phyloP scores from a whole-genome alignment of 352 stramenopile genomes.

The Pythium phragmiticola region DNA sequence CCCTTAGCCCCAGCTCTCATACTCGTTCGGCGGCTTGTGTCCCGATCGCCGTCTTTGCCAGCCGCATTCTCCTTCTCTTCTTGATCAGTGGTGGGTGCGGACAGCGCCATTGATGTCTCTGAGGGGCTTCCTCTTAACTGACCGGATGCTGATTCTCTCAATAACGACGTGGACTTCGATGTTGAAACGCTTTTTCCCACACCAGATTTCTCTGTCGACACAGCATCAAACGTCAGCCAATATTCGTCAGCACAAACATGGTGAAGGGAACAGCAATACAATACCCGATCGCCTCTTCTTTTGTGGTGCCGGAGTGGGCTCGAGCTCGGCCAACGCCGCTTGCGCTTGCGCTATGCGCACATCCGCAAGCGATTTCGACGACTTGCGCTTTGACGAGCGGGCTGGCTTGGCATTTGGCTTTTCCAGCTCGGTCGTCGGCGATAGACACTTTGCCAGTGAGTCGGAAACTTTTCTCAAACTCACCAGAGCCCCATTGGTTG shows the following conservation, averaged over 20 bases:
- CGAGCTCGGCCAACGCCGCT: conserved; percentile 2
- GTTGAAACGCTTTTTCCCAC: not conserved
- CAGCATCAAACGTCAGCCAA: not conserved
- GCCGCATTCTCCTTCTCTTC: not conserved
- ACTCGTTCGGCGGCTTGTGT: conserved; percentile 10
- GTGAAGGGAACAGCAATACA: not conserved
- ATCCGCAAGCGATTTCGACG: conserved; percentile 14
- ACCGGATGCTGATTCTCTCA: not conserved
- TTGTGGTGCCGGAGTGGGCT: not conserved
- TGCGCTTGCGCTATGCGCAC: not conserved
- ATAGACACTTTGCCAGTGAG: not conserved
- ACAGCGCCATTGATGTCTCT: not conserved
- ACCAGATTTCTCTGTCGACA: not conserved
- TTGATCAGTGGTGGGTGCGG: not conserved
- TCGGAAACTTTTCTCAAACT: not conserved
- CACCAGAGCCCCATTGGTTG: not conserved
- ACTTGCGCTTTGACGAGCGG: not conserved
- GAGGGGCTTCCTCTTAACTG: not conserved
- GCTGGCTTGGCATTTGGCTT: not conserved
- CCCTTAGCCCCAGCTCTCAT: conserved; percentile 13
- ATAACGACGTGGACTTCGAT: not conserved
- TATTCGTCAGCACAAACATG: not conserved
- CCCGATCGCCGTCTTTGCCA: not conserved
- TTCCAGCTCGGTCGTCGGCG: not conserved
- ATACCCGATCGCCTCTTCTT: conserved; percentile 7